These are phyloP conservation scores for Saccharomyces pastorianus DNA, from an alignment of 1,139 yeast species.

Conservation along the genomic window DNA sequence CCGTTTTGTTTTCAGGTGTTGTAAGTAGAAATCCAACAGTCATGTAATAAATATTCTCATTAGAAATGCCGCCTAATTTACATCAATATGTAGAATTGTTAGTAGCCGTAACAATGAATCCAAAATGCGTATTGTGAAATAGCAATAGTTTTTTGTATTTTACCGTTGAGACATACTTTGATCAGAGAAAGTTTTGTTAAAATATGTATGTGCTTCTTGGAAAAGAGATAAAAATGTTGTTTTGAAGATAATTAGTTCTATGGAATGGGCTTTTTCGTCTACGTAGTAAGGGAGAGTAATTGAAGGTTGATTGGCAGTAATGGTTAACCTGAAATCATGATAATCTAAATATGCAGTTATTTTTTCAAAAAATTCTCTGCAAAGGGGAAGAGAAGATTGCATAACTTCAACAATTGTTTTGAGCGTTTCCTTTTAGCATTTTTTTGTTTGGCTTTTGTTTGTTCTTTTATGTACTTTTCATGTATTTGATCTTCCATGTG, in stretches of 20 bases:
- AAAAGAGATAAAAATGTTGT: conserved; percentile 24
- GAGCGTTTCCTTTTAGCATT: not conserved
- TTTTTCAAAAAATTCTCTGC: conserved; percentile 12
- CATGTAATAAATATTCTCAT: conserved; percentile 7
- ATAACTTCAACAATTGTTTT: not conserved
- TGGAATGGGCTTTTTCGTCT: conserved; percentile 8
- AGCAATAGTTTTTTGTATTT: not conserved
- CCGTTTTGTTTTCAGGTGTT: conserved; percentile 37
- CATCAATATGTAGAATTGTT: not conserved
- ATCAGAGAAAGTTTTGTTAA: conserved; percentile 8
- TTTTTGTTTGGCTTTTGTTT: not conserved
- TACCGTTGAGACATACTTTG: conserved; percentile 8
- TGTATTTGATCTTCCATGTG: not conserved
- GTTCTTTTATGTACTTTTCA: not conserved
- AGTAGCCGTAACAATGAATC: not conserved
- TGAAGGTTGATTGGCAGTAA: conserved; percentile 21
- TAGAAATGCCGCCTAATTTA: not conserved
- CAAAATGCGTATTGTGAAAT: not conserved
- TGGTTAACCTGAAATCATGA: conserved; percentile 13
- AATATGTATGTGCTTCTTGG: conserved; percentile 27
- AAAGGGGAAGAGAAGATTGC: conserved; percentile 4
- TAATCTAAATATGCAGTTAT: conserved; percentile 4
- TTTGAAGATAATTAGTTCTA: conserved; percentile 31
- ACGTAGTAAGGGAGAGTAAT: conserved; percentile 14
- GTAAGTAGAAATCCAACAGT: conserved; percentile 35